A percentile compares a stretch with the other conserved stretches of the same genome.
phyloP scores from a whole-genome alignment of 257 asterid genomes.

The Petrea volubilis region DNA sequence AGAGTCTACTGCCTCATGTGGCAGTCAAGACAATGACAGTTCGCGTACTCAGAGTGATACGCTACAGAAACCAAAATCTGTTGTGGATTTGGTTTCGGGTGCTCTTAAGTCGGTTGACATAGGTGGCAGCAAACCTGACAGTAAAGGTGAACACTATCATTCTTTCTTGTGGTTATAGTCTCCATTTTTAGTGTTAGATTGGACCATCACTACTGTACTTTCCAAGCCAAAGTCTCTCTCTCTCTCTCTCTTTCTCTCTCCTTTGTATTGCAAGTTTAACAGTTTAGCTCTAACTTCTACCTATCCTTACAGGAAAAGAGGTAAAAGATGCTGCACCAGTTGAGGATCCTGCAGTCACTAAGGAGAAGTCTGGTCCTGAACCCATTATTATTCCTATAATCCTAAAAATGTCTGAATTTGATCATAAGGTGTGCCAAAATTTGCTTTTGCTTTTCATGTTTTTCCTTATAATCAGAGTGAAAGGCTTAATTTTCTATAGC shows the following conservation, averaged over 20 bases:
- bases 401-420: slow-evolving; percentile 93
- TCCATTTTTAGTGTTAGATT: slow-evolving; percentile 11
- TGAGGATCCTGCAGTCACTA: slow-evolving; percentile 40
- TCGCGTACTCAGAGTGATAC: slow-evolving; percentile 22
- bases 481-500: slow-evolving; percentile 13
- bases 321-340: slow-evolving; percentile 45
- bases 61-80: slow-evolving; percentile 35
- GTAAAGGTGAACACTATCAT: slow-evolving; percentile 44
- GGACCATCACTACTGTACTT: background rate
- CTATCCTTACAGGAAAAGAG: slow-evolving; percentile 49
- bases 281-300: slow-evolving; percentile 2
- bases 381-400: slow-evolving; percentile 88
- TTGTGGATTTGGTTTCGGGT: slow-evolving; percentile 48
- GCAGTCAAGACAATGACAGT: slow-evolving; percentile 30
- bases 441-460: slow-evolving; percentile 15
- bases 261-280: background rate
- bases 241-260: background rate
- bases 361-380: slow-evolving; percentile 77
- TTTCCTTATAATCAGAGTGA: slow-evolving; percentile 11
- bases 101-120: slow-evolving; percentile 52
- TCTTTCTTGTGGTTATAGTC: slow-evolving; percentile 8
- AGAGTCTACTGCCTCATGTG: slow-evolving; percentile 25
- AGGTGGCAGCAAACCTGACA: slow-evolving; percentile 34
- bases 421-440: slow-evolving; percentile 71
- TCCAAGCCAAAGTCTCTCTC: slow-evolving; percentile 9